Conservation (phyloP, 2,329 filamentous ascomycete genomes). For the Apiospora aurea region DNA sequence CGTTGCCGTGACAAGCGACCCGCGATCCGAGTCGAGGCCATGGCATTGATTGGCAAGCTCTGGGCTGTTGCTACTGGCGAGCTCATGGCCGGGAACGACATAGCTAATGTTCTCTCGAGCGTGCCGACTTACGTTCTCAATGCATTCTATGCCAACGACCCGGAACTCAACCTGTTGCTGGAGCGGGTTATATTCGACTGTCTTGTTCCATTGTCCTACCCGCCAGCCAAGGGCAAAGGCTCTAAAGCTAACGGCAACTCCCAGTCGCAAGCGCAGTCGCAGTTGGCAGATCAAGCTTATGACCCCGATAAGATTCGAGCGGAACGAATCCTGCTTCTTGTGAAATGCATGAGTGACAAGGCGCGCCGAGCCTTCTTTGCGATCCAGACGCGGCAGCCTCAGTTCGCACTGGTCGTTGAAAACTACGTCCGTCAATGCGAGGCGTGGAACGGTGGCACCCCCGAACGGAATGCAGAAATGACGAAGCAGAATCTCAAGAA, state of each 20-base stretch:
- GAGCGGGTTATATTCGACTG: constrained; percentile 87
- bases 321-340: constrained; percentile 82
- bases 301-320: constrained; percentile 81
- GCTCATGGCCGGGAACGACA: constrained; percentile 82
- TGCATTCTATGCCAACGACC: constrained; percentile 88
- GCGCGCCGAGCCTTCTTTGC: constrained; percentile 90
- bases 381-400: constrained; percentile 79
- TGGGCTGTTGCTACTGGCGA: constrained; percentile 95
- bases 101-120: constrained; percentile 74
- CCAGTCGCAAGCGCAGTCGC: constrained; percentile 50
- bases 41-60: constrained; percentile 82
- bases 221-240: constrained; percentile 67
- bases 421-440: constrained; percentile 87
- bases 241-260: constrained; percentile 68
- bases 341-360: constrained; percentile 77
- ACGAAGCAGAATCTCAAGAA: constrained; percentile 75
- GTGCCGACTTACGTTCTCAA: constrained; percentile 88
- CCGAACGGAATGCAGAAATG: constrained; percentile 73
- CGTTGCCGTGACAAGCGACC: constrained; percentile 87
- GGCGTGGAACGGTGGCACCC: constrained; percentile 85
- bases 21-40: constrained; percentile 83
- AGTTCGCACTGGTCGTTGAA: constrained; percentile 75
- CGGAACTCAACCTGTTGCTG: constrained; percentile 82
- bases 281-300: constrained; percentile 46
- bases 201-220: constrained; percentile 88